Evolutionary conservation across 2,329 filamentous ascomycete species (phyloP).

Genomic region (Fusarium sp.): DNA sequence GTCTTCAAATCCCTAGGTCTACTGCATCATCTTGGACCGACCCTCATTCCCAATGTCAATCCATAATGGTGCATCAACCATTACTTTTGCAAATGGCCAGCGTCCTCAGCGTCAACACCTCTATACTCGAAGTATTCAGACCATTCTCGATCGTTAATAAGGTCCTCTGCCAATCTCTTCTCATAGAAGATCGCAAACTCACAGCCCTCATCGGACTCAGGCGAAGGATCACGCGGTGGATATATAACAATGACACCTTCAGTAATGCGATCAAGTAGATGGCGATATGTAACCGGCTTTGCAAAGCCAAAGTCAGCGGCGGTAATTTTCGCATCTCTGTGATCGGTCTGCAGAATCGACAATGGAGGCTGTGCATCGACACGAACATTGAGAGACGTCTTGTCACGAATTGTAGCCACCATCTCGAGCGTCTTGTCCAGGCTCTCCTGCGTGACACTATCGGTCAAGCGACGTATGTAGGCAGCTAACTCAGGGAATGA

Average conservation of each 20-base stretch:
- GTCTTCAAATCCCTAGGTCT: background rate
- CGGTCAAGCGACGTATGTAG: conserved; percentile 54
- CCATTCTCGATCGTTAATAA: conserved; percentile 53
- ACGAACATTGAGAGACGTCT: conserved; percentile 49
- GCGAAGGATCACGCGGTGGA: conserved; percentile 42
- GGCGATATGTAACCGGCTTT: conserved; percentile 49
- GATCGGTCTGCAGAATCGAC: conserved; percentile 52
- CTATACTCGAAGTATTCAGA: conserved; percentile 54
- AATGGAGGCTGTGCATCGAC: conserved; percentile 53
- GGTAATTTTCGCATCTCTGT: conserved; percentile 49
- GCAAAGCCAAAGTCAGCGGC: conserved; percentile 53
- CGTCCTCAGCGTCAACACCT: conserved; percentile 47
- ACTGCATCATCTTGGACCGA: background rate
- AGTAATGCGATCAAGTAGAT: conserved; percentile 48
- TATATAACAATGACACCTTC: conserved; percentile 49
- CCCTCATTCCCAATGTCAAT: background rate
- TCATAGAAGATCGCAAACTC: conserved; percentile 53
- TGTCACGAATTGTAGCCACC: conserved; percentile 53
- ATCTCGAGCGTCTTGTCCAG: conserved; percentile 47
- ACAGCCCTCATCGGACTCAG: conserved; percentile 51
- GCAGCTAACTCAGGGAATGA: conserved; percentile 51
- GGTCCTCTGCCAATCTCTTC: conserved; percentile 46
- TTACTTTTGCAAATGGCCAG: background rate
- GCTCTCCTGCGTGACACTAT: conserved; percentile 49
- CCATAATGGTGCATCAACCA: accelerated